phyloP scores from a whole-genome alignment of 2,329 filamentous ascomycete species.

The Aureobasidium sp. region DNA sequence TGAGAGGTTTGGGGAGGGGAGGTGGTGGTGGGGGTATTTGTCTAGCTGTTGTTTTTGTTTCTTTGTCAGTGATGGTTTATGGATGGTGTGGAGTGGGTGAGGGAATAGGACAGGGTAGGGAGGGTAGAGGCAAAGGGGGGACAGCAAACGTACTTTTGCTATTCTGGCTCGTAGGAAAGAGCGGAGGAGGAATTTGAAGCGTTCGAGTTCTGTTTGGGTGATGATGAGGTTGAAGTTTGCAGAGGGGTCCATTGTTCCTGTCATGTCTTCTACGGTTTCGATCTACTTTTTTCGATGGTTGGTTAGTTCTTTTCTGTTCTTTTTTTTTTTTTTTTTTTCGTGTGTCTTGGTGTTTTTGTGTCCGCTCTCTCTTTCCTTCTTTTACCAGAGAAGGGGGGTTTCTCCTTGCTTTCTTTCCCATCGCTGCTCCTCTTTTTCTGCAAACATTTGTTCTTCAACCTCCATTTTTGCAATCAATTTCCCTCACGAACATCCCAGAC shows the following conservation, averaged over 20 bases:
- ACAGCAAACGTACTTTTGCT: slow-evolving; percentile 60
- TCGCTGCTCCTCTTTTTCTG: no score
- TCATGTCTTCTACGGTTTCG: slow-evolving; percentile 49
- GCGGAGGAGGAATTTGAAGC: slow-evolving; percentile 84
- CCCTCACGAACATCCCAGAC: no score
- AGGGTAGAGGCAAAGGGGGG: not conserved
- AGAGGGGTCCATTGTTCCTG: slow-evolving; percentile 77
- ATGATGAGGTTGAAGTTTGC: slow-evolving; percentile 91
- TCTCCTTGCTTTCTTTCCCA: no score
- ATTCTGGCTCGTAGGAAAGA: slow-evolving; percentile 77
- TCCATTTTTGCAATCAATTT: no score
- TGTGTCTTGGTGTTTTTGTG: not conserved
- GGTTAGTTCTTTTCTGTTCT: not conserved
- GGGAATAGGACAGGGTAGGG: not conserved
- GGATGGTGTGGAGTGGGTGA: not conserved
- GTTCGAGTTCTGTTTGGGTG: slow-evolving; percentile 89
- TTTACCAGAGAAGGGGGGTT: no score
- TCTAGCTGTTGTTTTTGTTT: slow-evolving; percentile 52
- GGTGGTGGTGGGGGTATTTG: slow-evolving; percentile 64
- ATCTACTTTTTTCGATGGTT: slow-evolving; percentile 27
- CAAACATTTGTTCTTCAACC: no score
- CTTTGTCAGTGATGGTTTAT: slow-evolving; percentile 2
- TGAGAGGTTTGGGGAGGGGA: slow-evolving; percentile 49
- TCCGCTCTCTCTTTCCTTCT: not conserved
- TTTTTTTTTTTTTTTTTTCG: no score